Evolutionary conservation across 441 rosid species (phyloP), one percentile per base, ranked within the genome.

Genomic region (Metrosideros polymorpha): DNA sequence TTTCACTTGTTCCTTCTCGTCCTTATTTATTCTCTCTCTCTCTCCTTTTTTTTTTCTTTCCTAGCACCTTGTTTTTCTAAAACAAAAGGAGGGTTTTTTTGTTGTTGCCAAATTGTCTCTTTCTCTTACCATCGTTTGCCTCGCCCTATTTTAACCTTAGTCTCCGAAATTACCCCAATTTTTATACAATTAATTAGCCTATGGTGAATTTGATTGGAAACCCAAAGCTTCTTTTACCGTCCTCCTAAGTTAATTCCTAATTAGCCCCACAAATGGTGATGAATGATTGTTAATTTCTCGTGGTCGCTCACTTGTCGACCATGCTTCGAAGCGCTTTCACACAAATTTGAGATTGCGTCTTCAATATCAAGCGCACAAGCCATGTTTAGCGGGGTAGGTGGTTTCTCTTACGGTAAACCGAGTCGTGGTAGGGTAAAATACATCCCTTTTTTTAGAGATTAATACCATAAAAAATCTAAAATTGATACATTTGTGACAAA

Each of bases 61-160:
- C 86, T 88, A 54, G 77, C 82, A 9, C 90, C 89, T 89, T 87
- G 91, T 86, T 90, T 63, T 79, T 84, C 84, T 76, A 82, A 79
- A 89, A 55, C 6, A 54, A 49, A 7, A 35, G 2, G 45, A 35
- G 77, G 27, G 43, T 59, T 30, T 29, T 29, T 15, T 15, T 29
- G 15, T 63, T 47, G 12, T 4, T 63, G 88, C 27, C 42, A n/a
- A 83, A 25, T 7, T 49, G 15, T 39, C 55, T 27, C 13, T 39
- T 18, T 18, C 52, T 57, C 85, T 89, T 82, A 45, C 87, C 84
- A 85, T 85, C 47, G 9, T 45, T 30, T 3, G 84, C 82, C 71
- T 83, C 57, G 7, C 63, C 45, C 25, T 45, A 32, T 49, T 7
- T 47, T 59, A 39, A 22, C 79, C 47, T 19, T 71, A 12, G n/a